Conservation (phyloP, 805 yeast genomes). For the Dipodascopsis uninucleata region DNA sequence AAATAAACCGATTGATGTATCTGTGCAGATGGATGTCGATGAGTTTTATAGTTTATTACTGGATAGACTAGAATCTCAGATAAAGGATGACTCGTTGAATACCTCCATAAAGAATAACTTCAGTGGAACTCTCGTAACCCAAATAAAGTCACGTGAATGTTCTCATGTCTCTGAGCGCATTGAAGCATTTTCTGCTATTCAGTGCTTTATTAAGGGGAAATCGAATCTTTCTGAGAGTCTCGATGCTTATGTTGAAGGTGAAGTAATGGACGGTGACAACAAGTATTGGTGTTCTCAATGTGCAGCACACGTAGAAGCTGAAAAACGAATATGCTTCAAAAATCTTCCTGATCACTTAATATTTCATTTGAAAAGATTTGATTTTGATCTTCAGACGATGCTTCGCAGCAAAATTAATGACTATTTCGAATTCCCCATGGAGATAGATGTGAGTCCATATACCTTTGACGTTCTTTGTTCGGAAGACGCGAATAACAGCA, state of each 20-base stretch:
- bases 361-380: conserved; percentile 25
- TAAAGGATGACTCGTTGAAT: conserved; percentile 1
- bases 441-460: conserved; percentile 18
- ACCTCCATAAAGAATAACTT: conserved; percentile 8
- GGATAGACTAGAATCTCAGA: conserved; percentile 20
- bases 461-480: conserved; percentile 10
- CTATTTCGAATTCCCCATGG: conserved; percentile 20
- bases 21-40: conserved; percentile 26
- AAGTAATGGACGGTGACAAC: conserved; percentile 25
- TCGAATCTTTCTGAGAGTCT: conserved; percentile 13
- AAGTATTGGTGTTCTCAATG: conserved; percentile 25
- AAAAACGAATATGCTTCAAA: conserved; percentile 18
- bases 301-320: conserved; percentile 23
- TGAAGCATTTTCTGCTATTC: conserved; percentile 25
- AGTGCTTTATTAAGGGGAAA: conserved; percentile 26
- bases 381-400: conserved; percentile 26
- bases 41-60: conserved; percentile 23
- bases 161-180: conserved; percentile 19
- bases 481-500: too few species aligned
- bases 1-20: conserved; percentile 21
- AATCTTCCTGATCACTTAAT: conserved; percentile 22
- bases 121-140: conserved; percentile 22
- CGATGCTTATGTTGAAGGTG: conserved; percentile 24
- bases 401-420: conserved; percentile 25
- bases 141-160: conserved; percentile 25